Conservation (phyloP, 495 filamentous ascomycete species). For the Articulospora tetracladia region DNA sequence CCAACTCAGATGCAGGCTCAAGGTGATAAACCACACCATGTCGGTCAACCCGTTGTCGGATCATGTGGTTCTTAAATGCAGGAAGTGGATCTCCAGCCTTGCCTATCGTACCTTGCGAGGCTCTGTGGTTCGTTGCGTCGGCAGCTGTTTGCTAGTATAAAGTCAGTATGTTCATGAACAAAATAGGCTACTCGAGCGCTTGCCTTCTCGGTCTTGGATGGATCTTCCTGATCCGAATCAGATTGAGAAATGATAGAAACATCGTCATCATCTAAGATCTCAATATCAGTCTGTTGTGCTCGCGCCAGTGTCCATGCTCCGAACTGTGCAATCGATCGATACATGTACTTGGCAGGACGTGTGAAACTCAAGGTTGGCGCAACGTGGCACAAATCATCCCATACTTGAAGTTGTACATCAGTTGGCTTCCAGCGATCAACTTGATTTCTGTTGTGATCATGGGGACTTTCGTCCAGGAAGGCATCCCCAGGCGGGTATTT, state of each 20-base stretch:
- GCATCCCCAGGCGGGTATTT: conserved; percentile 66
- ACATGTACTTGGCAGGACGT: conserved; percentile 93
- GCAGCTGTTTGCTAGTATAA: background rate
- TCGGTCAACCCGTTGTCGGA: conserved; percentile 78
- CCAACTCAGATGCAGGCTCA: conserved; percentile 54
- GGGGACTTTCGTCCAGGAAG: conserved; percentile 44
- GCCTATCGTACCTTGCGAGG: conserved; percentile 48
- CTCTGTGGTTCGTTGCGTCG: conserved; percentile 7
- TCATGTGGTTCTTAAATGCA: conserved; percentile 77
- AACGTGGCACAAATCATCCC: conserved; percentile 93
- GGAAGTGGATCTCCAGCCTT: conserved; percentile 81
- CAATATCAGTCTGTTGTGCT: conserved; percentile 73
- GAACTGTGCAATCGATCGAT: conserved; percentile 83
- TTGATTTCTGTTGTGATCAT: conserved; percentile 54
- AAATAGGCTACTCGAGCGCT: background rate
- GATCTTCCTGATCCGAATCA: conserved; percentile 43
- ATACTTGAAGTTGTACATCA: conserved; percentile 92
- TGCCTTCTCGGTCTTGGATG: conserved; percentile 26
- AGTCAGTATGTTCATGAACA: background rate
- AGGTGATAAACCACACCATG: conserved; percentile 69
- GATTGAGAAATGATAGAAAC: conserved; percentile 68
- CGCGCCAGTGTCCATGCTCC: conserved; percentile 83
- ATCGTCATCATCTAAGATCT: conserved; percentile 74
- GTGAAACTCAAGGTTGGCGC: conserved; percentile 89
- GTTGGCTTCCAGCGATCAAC: conserved; percentile 71